Evolutionary conservation across 1,284 basidiomycete species (phyloP).

Genomic region (Austroboletus niveus): DNA sequence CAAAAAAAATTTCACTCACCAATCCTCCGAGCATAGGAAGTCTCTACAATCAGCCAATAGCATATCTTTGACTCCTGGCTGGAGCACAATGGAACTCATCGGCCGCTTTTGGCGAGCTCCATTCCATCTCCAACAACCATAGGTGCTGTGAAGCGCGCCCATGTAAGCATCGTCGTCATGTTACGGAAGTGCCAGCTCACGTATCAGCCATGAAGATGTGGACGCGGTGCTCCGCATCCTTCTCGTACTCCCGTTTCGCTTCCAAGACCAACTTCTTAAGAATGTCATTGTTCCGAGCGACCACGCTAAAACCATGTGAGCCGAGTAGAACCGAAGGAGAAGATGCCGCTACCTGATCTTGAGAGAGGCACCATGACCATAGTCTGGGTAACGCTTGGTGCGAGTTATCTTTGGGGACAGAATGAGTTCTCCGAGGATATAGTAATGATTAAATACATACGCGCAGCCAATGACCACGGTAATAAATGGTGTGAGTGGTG

Average conservation of each 20-base stretch:
- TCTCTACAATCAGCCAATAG: conserved; percentile 80
- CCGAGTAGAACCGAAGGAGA: not conserved
- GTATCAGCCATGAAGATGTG: conserved; percentile 85
- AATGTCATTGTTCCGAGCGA: conserved; percentile 81
- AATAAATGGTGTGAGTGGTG: conserved; percentile 83
- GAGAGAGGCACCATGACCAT: conserved; percentile 63
- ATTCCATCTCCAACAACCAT: conserved; percentile 80
- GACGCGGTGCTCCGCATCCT: conserved; percentile 82
- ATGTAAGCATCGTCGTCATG: conserved; percentile 7
- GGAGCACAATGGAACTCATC: conserved; percentile 83
- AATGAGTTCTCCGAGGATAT: conserved; percentile 26
- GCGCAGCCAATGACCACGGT: conserved; percentile 81
- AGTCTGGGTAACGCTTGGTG: conserved; percentile 71
- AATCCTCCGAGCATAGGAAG: conserved; percentile 79
- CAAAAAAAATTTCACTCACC: conserved; percentile 46
- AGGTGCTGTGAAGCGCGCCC: conserved; percentile 43
- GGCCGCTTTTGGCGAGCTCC: conserved; percentile 82
- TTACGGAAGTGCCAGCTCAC: conserved; percentile 45
- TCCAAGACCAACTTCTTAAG: conserved; percentile 80
- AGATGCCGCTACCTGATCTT: conserved; percentile 64
- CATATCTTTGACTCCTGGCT: conserved; percentile 85
- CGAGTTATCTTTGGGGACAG: conserved; percentile 62
- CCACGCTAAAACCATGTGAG: conserved; percentile 51
- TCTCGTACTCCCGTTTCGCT: conserved; percentile 82
- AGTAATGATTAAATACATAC: conserved; percentile 41